These are phyloP conservation scores for Vaccinium macrocarpon DNA, from an alignment of 148 eudicot genomes.

Conservation along the genomic window DNA sequence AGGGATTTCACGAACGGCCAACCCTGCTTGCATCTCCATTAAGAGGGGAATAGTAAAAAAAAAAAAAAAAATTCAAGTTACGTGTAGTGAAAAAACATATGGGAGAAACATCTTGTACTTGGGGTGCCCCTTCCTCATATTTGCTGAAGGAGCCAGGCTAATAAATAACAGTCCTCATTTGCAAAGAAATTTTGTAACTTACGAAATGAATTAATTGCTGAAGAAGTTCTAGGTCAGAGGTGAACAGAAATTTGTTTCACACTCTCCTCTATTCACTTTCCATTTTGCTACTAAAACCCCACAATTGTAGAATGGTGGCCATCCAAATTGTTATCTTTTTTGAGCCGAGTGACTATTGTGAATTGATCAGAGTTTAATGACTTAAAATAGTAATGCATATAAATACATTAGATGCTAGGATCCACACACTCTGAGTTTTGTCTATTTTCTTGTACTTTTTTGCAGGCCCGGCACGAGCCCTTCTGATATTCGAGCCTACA, in stretches of 20 bases:
- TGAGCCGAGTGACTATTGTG: not conserved
- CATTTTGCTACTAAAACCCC: not conserved
- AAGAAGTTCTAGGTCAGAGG: not conserved
- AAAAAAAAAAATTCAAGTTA: not conserved
- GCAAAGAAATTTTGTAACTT: not conserved
- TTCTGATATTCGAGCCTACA: constrained; percentile 73
- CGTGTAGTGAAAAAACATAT: not conserved
- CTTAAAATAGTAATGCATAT: not conserved
- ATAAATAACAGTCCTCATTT: not conserved
- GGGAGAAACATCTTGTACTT: not conserved
- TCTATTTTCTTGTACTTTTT: constrained; percentile 16
- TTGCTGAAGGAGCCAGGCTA: no score
- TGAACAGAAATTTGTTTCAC: not conserved
- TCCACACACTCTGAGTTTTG: not conserved
- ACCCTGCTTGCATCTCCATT: not conserved
- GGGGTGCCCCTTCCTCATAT: no score
- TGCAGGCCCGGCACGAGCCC: constrained; percentile 97
- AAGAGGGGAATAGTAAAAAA: not conserved
- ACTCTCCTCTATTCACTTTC: not conserved
- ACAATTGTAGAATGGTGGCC: not conserved
- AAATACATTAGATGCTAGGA: not conserved
- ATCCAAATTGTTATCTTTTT: not conserved
- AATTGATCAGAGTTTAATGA: not conserved
- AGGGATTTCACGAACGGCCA: not conserved
- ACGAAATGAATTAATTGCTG: not conserved